Conservation (phyloP, 2,329 filamentous ascomycete genomes). For the Chaetomium olivaceum region DNA sequence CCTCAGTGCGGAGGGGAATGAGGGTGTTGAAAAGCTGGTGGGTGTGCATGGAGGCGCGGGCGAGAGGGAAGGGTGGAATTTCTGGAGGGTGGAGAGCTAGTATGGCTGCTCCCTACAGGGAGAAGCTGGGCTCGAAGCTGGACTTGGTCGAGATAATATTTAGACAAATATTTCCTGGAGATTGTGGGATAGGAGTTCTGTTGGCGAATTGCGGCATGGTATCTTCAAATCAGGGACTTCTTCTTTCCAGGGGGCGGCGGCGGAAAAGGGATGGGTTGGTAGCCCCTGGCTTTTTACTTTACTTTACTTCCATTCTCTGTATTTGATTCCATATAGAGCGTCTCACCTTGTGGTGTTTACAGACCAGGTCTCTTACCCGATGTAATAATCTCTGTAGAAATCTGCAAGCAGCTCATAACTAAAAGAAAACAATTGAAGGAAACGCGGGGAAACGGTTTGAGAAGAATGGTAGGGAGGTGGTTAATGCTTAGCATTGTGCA, state of each 20-base stretch:
- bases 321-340: conserved; percentile 13
- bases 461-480: neutral
- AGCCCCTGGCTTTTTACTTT: neutral
- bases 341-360: conserved; percentile 19
- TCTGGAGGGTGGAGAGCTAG: conserved; percentile 67
- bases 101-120: neutral
- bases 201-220: neutral
- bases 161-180: neutral
- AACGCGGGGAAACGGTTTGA: neutral
- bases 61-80: conserved; percentile 80
- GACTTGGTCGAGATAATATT: neutral
- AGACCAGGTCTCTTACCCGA: conserved; percentile 1
- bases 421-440: conserved; percentile 4
- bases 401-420: conserved; percentile 10
- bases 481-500: conserved; percentile 10
- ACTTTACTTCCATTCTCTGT: conserved; percentile 8
- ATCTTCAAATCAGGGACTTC: neutral
- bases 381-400: conserved; percentile 14
- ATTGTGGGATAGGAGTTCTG: neutral
- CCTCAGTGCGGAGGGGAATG: conserved; percentile 77
- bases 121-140: neutral
- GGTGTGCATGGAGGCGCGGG: conserved; percentile 71
- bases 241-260: neutral
- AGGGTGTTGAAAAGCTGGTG: conserved; percentile 84
- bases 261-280: conserved; percentile 6